Conservation (phyloP, 2,329 filamentous ascomycete species). For the Sclerotinia subarctica region DNA sequence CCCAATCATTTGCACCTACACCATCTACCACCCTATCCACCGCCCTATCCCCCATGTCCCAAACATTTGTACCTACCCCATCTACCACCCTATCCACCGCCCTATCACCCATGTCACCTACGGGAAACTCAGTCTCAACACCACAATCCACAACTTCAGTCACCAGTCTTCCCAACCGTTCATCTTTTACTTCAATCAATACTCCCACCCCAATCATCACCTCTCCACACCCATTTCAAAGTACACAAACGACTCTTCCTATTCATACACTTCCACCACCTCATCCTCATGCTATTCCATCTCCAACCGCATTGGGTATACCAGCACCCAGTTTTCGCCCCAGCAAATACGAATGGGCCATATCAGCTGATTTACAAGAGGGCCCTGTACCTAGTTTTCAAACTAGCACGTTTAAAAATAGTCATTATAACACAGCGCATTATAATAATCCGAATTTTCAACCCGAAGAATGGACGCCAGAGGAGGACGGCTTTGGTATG, state of each 20-base stretch:
- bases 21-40: conserved; percentile 33
- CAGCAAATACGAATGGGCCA: conserved; percentile 38
- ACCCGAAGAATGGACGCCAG: conserved; percentile 49
- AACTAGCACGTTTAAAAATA: conserved; percentile 62
- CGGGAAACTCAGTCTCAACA: conserved; percentile 27
- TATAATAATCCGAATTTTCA: conserved; percentile 63
- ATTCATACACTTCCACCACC: conserved; percentile 27
- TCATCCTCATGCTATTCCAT: conserved; percentile 25
- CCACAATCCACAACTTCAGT: conserved; percentile 11
- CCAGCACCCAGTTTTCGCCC: conserved; percentile 32
- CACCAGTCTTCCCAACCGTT: conserved; percentile 21
- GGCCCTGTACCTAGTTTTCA: conserved; percentile 34
- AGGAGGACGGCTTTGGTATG: conserved; percentile 33
- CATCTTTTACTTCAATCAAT: conserved; percentile 23
- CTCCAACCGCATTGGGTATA: conserved; percentile 24
- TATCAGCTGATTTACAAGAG: conserved; percentile 35
- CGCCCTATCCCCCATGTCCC: no score
- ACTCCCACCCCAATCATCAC: conserved; percentile 19
- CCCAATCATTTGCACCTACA: conserved; percentile 32
- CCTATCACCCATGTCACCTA: conserved; percentile 34
- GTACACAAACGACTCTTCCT: conserved; percentile 22
- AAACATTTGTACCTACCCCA: no score
- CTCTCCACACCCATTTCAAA: conserved; percentile 17
- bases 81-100: no score
- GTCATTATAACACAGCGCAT: conserved; percentile 64